Evolutionary conservation across 257 asterid species (phyloP).

Genomic region (Vinca minor): DNA sequence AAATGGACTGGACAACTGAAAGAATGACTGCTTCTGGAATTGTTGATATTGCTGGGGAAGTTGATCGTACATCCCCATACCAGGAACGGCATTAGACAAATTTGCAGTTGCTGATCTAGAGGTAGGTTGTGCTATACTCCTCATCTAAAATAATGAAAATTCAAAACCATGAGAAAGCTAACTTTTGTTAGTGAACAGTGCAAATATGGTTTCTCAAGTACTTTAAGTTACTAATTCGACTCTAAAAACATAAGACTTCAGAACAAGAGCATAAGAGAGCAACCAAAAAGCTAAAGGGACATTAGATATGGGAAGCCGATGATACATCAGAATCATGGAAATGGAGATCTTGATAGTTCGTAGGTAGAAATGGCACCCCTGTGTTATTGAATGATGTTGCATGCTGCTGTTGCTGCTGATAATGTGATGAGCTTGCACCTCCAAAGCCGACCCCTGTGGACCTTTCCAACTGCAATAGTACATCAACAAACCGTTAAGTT

Average conservation of each 20-base stretch:
- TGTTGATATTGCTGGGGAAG: conserved; percentile 67
- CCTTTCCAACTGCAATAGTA: conserved; percentile 61
- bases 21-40: conserved; percentile 59
- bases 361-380: conserved; percentile 51
- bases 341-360: conserved; percentile 67
- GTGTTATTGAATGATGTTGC: conserved; percentile 57
- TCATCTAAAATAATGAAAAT: conserved; percentile 18
- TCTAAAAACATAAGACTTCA: no score
- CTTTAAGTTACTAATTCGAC: no score
- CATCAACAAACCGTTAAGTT: conserved; percentile 13
- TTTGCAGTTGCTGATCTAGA: conserved; percentile 27
- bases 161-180: background rate
- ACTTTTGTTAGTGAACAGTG: no score
- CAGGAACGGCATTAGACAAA: conserved; percentile 25
- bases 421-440: conserved; percentile 65
- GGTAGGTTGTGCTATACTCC: conserved; percentile 26
- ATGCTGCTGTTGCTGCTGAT: conserved; percentile 59
- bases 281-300: no score
- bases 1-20: conserved; percentile 53
- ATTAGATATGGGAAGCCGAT: background rate
- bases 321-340: conserved; percentile 69
- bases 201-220: no score
- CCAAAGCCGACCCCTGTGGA: conserved; percentile 67
- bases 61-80: conserved; percentile 36
- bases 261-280: no score